Conservation (phyloP, 1,284 basidiomycete species). For the Peniophora sp. region DNA sequence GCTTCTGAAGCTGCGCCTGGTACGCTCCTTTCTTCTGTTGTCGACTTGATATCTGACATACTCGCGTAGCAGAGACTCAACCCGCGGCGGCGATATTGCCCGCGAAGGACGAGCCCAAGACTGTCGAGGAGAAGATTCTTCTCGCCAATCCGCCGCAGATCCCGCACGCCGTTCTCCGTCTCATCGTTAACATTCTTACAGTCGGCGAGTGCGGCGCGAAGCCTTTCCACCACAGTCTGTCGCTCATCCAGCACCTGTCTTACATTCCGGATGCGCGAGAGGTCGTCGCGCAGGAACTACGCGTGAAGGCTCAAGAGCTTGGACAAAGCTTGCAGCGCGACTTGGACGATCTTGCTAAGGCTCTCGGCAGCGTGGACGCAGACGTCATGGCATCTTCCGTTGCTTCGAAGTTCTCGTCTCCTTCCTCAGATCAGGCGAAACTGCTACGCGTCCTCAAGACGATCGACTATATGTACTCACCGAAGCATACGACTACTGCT, state of each 20-base stretch:
- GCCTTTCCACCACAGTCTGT: slow-evolving; percentile 87
- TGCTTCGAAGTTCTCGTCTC: slow-evolving; percentile 83
- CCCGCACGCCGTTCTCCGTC: slow-evolving; percentile 71
- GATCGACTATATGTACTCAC: slow-evolving; percentile 90
- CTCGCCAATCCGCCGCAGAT: slow-evolving; percentile 73
- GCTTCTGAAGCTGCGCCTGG: slow-evolving; percentile 2
- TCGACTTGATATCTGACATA: too few species aligned
- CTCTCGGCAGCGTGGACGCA: slow-evolving; percentile 48
- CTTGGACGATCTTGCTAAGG: slow-evolving; percentile 65
- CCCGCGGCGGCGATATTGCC: not conserved
- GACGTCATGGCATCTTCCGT: slow-evolving; percentile 60
- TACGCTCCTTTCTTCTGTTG: too few species aligned
- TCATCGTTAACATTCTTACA: slow-evolving; percentile 92
- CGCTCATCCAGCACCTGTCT: slow-evolving; percentile 86
- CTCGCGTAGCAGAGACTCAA: too few species aligned
- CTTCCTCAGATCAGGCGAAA: slow-evolving; percentile 90
- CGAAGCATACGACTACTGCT: slow-evolving; percentile 40
- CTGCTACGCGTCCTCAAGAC: slow-evolving; percentile 90
- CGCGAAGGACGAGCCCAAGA: slow-evolving; percentile 13
- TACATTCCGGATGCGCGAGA: slow-evolving; percentile 82
- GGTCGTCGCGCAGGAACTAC: slow-evolving; percentile 81
- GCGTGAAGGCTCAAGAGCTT: slow-evolving; percentile 78
- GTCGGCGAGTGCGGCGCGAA: slow-evolving; percentile 91
- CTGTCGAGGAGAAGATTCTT: slow-evolving; percentile 55
- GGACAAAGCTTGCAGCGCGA: slow-evolving; percentile 69